Conservation (phyloP, 768 basidiomycete species). For the Mycena rosella region DNA sequence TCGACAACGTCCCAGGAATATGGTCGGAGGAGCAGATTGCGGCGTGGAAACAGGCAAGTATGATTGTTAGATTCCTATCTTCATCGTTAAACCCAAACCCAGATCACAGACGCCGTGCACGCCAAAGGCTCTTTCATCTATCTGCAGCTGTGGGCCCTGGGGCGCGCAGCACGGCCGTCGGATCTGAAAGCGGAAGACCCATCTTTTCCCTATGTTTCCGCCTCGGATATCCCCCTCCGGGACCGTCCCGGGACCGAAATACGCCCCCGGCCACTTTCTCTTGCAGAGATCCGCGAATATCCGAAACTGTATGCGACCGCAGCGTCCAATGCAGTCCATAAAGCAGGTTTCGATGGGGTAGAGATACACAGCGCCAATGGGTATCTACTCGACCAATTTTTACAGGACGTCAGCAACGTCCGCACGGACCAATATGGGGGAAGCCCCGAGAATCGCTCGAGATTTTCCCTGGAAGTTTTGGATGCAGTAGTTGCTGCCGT, state of each 20-base stretch:
- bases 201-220: not conserved
- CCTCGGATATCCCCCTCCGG: not conserved
- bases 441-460: not conserved
- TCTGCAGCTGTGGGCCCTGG: constrained; percentile 19
- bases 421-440: constrained; percentile 48
- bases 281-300: constrained; percentile 63
- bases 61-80: not conserved
- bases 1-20: constrained; percentile 51
- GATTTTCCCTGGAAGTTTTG: constrained; percentile 3
- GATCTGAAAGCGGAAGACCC: not conserved
- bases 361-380: constrained; percentile 59
- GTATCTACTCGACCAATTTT: constrained; percentile 71
- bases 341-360: constrained; percentile 53
- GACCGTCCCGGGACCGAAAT: not conserved
- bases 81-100: not conserved
- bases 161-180: not conserved
- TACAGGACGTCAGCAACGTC: constrained; percentile 67
- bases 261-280: constrained; percentile 57
- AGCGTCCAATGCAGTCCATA: constrained; percentile 45
- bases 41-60: constrained; percentile 66
- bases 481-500: constrained; percentile 4
- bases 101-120: constrained; percentile 13
- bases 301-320: constrained; percentile 62
- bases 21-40: constrained; percentile 62
- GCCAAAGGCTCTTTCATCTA: constrained; percentile 17